Conservation (phyloP, 2,329 filamentous ascomycete species). For the Camillea tinctor region DNA sequence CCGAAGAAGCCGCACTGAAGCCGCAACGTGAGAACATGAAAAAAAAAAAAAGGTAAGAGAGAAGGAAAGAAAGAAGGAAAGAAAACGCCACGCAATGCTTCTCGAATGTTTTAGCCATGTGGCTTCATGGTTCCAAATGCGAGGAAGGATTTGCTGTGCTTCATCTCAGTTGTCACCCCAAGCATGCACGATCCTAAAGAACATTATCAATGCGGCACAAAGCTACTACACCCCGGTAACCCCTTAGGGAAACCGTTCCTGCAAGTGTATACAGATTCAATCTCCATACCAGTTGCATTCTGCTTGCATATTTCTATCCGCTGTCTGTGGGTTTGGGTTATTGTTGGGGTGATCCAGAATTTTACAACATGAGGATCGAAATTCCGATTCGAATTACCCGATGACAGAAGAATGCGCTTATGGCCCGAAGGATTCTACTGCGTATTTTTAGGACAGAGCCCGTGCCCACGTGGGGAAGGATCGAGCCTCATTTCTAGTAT, state of each 20-base stretch:
- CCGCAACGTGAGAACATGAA: not conserved
- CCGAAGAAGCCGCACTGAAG: not conserved
- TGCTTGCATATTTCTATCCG: not conserved
- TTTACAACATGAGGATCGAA: not conserved
- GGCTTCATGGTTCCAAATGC: not conserved
- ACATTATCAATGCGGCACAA: not conserved
- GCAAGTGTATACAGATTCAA: not conserved
- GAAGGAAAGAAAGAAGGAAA: too few species aligned
- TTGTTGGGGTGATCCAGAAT: not conserved
- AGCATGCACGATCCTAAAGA: not conserved
- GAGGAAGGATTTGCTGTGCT: not conserved
- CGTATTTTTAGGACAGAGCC: not conserved
- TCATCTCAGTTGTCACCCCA: not conserved
- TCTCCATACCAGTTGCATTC: not conserved
- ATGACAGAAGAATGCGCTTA: not conserved
- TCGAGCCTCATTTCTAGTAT: not conserved
- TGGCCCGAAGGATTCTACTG: not conserved
- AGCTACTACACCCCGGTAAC: not conserved
- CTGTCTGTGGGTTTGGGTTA: not conserved
- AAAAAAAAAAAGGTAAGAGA: too few species aligned
- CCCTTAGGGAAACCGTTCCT: not conserved
- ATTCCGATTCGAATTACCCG: not conserved
- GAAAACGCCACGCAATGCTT: not conserved
- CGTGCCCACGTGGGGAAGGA: conserved; percentile 1
- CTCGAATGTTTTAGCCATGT: not conserved